Conservation (phyloP, 306 rosid genomes). For the Inga oerstediana region DNA sequence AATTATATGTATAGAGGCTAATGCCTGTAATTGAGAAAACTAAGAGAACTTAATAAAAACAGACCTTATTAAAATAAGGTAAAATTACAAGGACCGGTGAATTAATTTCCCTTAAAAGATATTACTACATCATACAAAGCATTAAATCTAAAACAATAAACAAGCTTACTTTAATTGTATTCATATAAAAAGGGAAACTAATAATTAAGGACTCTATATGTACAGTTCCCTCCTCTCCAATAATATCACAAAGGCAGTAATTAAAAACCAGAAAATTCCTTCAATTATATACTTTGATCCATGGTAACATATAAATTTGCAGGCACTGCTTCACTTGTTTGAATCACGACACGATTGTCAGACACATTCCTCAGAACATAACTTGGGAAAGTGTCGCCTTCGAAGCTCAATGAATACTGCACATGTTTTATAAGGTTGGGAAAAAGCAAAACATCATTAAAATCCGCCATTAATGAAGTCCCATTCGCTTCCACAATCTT, state of each 20-base stretch:
- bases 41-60: too few species aligned
- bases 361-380: constrained; percentile 72
- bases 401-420: constrained; percentile 53
- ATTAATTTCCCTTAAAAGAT: too few species aligned
- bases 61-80: too few species aligned
- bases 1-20: too few species aligned
- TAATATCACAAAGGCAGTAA: background rate
- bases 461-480: constrained; percentile 65
- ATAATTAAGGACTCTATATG: background rate
- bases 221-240: constrained; percentile 28
- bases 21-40: too few species aligned
- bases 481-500: constrained; percentile 57
- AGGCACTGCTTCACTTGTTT: constrained; percentile 46
- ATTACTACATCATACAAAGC: too few species aligned
- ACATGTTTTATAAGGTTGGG: constrained; percentile 72
- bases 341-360: constrained; percentile 57
- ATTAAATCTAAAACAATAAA: background rate
- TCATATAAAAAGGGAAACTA: background rate
- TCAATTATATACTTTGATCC: constrained; percentile 57
- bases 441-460: constrained; percentile 60
- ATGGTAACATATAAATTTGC: constrained; percentile 60
- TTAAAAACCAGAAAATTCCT: background rate
- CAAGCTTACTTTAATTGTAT: too few species aligned
- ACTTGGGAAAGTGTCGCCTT: constrained; percentile 46
- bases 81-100: too few species aligned